These are phyloP conservation scores for Oryza coarctata DNA, from an alignment of 176 grass and related monocot genomes.

Conservation along the genomic window DNA sequence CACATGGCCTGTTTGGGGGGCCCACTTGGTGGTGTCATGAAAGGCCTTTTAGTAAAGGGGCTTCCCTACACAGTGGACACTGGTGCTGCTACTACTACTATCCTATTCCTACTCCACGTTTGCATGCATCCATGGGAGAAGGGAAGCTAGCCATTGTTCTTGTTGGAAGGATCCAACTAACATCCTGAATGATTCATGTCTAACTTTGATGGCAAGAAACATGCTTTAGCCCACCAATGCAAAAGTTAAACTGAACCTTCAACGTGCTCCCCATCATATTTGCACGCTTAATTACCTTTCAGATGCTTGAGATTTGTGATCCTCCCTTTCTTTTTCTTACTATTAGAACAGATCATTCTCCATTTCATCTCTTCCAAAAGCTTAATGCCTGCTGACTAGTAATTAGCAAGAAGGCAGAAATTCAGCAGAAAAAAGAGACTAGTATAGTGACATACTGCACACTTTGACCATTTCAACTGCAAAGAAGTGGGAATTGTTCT, in stretches of 20 bases:
- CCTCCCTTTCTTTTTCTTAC: background rate
- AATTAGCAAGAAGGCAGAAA: background rate
- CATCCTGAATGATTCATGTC: constrained; percentile 44
- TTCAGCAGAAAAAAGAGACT: background rate
- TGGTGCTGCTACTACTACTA: background rate
- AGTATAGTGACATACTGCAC: background rate
- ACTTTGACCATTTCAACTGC: background rate
- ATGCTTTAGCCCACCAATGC: constrained; percentile 35
- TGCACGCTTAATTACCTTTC: constrained; percentile 8
- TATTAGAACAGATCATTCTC: background rate
- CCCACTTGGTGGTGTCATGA: constrained; percentile 36
- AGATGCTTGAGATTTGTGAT: constrained; percentile 12
- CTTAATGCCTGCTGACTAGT: background rate
- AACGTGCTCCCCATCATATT: background rate
- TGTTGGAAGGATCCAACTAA: constrained; percentile 45
- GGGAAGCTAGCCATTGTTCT: constrained; percentile 7
- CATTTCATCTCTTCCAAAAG: background rate
- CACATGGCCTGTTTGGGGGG: constrained; percentile 51
- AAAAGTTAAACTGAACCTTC: constrained; percentile 26
- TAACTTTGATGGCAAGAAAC: constrained; percentile 50
- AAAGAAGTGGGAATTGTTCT: background rate
- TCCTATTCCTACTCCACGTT: constrained; percentile 8
- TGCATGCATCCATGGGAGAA: background rate
- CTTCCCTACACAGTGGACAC: constrained; percentile 1
- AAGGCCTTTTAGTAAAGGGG: constrained; percentile 35